Evolutionary conservation across 2,329 filamentous ascomycete species (phyloP).

Genomic region (Pseudogymnoascus sp.): DNA sequence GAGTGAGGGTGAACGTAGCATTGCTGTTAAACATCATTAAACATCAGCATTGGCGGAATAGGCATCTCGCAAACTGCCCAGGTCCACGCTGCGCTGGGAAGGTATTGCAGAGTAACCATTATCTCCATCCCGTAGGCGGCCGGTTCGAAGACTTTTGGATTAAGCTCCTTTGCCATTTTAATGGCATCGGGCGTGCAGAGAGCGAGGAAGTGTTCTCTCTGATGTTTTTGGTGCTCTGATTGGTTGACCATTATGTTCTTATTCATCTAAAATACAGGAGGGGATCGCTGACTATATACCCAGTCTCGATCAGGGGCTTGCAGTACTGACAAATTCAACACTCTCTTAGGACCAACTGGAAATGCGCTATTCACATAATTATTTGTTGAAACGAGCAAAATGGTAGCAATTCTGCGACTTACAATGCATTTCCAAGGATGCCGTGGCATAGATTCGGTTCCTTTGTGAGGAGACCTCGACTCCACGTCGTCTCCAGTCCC

Average conservation of each 20-base stretch:
- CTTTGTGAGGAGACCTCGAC: slow-evolving; percentile 53
- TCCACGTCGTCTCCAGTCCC: slow-evolving; percentile 46
- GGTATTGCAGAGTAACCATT: not conserved
- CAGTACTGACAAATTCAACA: no score
- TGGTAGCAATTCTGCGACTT: not conserved
- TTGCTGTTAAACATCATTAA: not conserved
- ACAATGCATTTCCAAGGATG: slow-evolving; percentile 54
- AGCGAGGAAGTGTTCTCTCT: not conserved
- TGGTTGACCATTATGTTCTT: no score
- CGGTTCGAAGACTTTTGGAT: not conserved
- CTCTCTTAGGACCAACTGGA: not conserved
- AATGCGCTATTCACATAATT: not conserved
- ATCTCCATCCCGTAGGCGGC: not conserved
- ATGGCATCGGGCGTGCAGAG: not conserved
- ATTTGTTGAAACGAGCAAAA: not conserved
- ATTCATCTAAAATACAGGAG: no score
- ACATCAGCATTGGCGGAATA: not conserved
- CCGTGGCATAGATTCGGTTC: slow-evolving; percentile 60
- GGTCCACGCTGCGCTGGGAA: not conserved
- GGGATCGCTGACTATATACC: no score
- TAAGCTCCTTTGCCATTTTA: not conserved
- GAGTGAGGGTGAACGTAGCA: not conserved
- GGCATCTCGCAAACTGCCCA: slow-evolving; percentile 2
- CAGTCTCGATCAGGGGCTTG: no score
- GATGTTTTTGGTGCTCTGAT: no score